These are phyloP conservation scores for Melastoma malabathricum DNA, from an alignment of 345 rosid species.

Conservation along the genomic window DNA sequence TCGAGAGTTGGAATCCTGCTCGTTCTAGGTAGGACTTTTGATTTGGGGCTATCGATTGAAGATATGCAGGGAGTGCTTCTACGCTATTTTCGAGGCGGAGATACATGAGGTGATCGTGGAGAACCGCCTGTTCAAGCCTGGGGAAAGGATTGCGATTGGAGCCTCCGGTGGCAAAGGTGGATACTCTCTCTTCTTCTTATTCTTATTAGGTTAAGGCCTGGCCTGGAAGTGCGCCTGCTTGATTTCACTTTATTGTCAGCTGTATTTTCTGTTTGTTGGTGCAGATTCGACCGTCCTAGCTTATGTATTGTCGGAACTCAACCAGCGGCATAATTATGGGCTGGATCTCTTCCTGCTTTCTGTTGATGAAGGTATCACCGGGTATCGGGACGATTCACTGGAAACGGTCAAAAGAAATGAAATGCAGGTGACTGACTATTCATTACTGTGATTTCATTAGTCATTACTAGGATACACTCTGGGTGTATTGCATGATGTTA, in stretches of 20 bases:
- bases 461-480: background rate
- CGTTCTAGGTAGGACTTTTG: background rate
- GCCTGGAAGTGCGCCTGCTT: background rate
- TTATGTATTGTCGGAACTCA: slow-evolving; percentile 66
- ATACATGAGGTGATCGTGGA: slow-evolving; percentile 58
- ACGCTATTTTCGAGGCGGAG: slow-evolving; percentile 71
- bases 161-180: slow-evolving; percentile 98
- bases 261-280: slow-evolving; percentile 2
- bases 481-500: too few species aligned
- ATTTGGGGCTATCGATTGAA: slow-evolving; percentile 4
- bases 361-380: slow-evolving; percentile 84
- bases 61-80: slow-evolving; percentile 92
- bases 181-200: background rate
- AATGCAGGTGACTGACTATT: slow-evolving; percentile 36
- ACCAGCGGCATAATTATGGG: slow-evolving; percentile 55
- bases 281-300: slow-evolving; percentile 90
- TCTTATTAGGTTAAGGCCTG: background rate
- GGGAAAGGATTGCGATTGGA: slow-evolving; percentile 76
- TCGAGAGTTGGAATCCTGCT: background rate
- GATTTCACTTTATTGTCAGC: background rate
- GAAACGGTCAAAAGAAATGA: slow-evolving; percentile 90
- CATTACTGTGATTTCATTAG: background rate
- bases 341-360: slow-evolving; percentile 80
- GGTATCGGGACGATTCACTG: slow-evolving; percentile 88
- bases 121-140: slow-evolving; percentile 59